These are phyloP conservation scores for Diophrys sp. DNA, from an alignment of 73 alveolate species.

Conservation along the genomic window DNA sequence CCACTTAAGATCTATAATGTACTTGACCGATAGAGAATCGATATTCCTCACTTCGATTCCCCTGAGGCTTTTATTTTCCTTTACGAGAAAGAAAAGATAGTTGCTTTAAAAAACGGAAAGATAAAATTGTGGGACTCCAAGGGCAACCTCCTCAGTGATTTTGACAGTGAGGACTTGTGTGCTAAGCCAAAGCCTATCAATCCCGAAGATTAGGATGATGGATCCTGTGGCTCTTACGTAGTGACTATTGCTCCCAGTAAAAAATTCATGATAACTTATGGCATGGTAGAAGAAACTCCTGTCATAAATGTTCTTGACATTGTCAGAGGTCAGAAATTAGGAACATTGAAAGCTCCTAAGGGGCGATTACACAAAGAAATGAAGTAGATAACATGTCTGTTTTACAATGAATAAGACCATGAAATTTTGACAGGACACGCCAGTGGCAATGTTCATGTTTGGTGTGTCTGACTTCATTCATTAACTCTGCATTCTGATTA, in stretches of 20 bases:
- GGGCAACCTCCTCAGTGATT: conserved; percentile 31
- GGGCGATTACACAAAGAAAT: not conserved
- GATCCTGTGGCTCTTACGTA: not conserved
- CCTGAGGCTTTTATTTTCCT: conserved; percentile 61
- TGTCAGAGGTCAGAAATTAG: not conserved
- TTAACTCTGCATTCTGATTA: no score
- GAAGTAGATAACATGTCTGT: conserved; percentile 2
- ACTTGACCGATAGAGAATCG: not conserved
- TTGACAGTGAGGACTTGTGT: conserved; percentile 29
- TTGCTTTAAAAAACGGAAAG: conserved; percentile 43
- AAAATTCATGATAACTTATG: conserved; percentile 7
- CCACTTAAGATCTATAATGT: conserved; percentile 30
- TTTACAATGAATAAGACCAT: not conserved
- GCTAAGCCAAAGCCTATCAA: conserved; percentile 8
- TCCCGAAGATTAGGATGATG: not conserved
- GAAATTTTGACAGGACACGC: conserved; percentile 6
- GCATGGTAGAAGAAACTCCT: not conserved
- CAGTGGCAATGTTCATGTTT: not conserved
- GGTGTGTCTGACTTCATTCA: not conserved
- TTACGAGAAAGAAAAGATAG: conserved; percentile 45
- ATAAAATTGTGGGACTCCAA: conserved; percentile 39
- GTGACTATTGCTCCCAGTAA: conserved; percentile 3
- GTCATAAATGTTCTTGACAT: not conserved
- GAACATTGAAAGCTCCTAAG: not conserved
- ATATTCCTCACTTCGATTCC: conserved; percentile 35